Evolutionary conservation across 176 grass and related monocot genomes (phyloP).

Genomic region (Bolboschoenus planiculmis): DNA sequence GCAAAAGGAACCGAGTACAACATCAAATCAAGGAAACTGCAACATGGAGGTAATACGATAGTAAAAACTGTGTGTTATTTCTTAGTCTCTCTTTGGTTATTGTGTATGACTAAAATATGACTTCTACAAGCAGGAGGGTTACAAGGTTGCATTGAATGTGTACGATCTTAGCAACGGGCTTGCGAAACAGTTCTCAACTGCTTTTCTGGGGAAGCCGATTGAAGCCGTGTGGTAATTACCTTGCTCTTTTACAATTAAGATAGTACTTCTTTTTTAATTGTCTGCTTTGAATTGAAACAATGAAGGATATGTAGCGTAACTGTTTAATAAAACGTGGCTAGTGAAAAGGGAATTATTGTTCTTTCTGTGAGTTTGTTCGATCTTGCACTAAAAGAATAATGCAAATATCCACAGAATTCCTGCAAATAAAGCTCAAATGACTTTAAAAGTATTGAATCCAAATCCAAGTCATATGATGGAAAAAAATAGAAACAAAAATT

Average conservation of each 20-base stretch:
- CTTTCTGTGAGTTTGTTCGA: not conserved
- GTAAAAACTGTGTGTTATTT: not conserved
- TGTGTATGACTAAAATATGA: not conserved
- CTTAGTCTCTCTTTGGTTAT: not conserved
- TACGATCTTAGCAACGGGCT: conserved; percentile 95
- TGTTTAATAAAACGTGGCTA: not conserved
- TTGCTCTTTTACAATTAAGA: not conserved
- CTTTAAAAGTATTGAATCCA: not conserved
- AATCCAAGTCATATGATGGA: not conserved
- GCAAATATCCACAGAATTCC: not conserved
- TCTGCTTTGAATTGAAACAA: not conserved
- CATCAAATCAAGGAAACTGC: not conserved
- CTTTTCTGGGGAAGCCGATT: conserved; percentile 83
- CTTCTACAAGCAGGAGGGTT: conserved; percentile 51
- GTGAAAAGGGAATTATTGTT: not conserved
- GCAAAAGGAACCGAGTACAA: not conserved
- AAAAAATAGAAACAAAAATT: not conserved
- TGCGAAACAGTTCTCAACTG: conserved; percentile 62
- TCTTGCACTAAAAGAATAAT: not conserved
- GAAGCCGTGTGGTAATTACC: conserved; percentile 63
- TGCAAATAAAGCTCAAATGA: not conserved
- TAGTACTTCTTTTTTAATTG: not conserved
- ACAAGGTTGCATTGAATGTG: conserved; percentile 71
- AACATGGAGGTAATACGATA: conserved; percentile 1
- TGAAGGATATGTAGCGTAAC: not conserved